Conservation (phyloP, 805 yeast genomes). For the Saccharomycopsis sp. region DNA sequence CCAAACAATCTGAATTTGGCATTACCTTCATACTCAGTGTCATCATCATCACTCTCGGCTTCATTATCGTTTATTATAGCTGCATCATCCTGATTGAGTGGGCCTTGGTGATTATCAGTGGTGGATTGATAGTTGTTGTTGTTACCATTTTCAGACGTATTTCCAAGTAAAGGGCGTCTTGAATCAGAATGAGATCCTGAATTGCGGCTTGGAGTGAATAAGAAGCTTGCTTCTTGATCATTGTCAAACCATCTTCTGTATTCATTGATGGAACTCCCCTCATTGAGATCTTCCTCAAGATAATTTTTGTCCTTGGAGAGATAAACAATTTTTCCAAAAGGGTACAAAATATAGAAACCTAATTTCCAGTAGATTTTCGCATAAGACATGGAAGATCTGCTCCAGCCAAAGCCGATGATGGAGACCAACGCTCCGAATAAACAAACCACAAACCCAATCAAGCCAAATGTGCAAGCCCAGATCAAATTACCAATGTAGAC, state of each 20-base stretch:
- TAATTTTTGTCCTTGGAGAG: slow-evolving; percentile 72
- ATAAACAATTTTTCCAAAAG: slow-evolving; percentile 86
- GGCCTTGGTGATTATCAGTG: too few relatives aligned
- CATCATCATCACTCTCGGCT: slow-evolving; percentile 21
- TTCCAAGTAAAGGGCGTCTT: slow-evolving; percentile 7
- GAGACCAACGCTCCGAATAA: slow-evolving; percentile 40
- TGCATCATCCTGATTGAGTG: too few relatives aligned
- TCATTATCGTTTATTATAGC: background rate
- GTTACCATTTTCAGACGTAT: slow-evolving; percentile 14
- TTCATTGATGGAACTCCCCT: slow-evolving; percentile 77
- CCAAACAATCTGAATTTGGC: slow-evolving; percentile 59
- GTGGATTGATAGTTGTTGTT: slow-evolving; percentile 5
- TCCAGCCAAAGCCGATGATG: slow-evolving; percentile 37
- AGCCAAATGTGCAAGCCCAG: slow-evolving; percentile 72
- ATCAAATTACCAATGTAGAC: slow-evolving; percentile 59
- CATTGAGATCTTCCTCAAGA: slow-evolving; percentile 76
- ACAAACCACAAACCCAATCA: slow-evolving; percentile 47
- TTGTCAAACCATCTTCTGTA: slow-evolving; percentile 81
- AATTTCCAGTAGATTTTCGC: slow-evolving; percentile 50
- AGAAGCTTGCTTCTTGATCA: slow-evolving; percentile 64
- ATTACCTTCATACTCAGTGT: slow-evolving; percentile 24
- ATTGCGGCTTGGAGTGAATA: slow-evolving; percentile 38
- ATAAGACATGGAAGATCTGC: slow-evolving; percentile 47
- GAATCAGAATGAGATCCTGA: background rate
- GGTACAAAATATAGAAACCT: slow-evolving; percentile 66